Percentiles rank a stretch among this genome's conserved stretches.
Evolutionary conservation across 441 rosid genomes (phyloP).

Genomic region (Flueggea neowawraea): DNA sequence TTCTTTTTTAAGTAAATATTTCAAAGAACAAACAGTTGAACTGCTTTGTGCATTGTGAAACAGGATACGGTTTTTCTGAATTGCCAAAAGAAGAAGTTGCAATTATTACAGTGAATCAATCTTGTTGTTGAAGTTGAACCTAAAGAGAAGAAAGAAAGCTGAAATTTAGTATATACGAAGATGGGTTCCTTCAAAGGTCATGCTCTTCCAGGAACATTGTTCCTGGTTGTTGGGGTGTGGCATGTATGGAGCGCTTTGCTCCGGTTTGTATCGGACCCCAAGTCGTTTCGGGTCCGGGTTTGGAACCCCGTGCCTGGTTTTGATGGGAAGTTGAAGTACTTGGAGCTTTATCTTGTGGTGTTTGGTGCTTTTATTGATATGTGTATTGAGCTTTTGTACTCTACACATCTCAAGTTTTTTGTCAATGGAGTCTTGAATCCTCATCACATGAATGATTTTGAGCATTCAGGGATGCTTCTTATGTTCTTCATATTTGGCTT

Average conservation of each 20-base stretch:
- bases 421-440: slow-evolving; percentile 81
- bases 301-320: slow-evolving; percentile 91
- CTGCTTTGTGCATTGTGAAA: too few relatives aligned
- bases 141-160: too few relatives aligned
- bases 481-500: slow-evolving; percentile 92
- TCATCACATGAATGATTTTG: slow-evolving; percentile 90
- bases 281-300: slow-evolving; percentile 65
- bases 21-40: too few relatives aligned
- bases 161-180: not conserved
- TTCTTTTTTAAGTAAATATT: too few relatives aligned
- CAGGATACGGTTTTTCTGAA: too few relatives aligned
- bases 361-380: slow-evolving; percentile 75
- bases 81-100: too few relatives aligned
- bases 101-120: too few relatives aligned
- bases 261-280: slow-evolving; percentile 60
- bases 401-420: slow-evolving; percentile 84
- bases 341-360: slow-evolving; percentile 78
- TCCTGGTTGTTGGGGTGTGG: slow-evolving; percentile 76
- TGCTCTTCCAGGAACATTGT: slow-evolving; percentile 83
- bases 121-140: too few relatives aligned
- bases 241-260: slow-evolving; percentile 76
- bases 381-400: slow-evolving; percentile 85
- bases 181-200: slow-evolving; percentile 99
- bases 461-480: slow-evolving; percentile 95
- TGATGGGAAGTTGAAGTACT: slow-evolving; percentile 64